A percentile compares a stretch with the other conserved stretches of the same genome.
Conservation (phyloP, 2,329 filamentous ascomycete species). For the Nemania sp. region DNA sequence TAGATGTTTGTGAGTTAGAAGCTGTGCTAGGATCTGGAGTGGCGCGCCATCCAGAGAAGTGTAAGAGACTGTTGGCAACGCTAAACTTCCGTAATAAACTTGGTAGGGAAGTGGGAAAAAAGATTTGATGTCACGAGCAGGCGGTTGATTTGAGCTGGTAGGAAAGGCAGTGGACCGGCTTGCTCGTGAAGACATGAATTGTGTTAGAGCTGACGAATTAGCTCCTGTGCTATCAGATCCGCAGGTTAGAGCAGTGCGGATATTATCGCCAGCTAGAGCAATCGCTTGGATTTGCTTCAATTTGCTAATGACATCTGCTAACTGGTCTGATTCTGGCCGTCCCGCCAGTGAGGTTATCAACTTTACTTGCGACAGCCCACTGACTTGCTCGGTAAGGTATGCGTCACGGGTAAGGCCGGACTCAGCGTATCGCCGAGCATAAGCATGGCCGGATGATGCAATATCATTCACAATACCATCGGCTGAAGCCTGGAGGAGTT, state of each 20-base stretch:
- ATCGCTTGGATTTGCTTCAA: conserved; percentile 87
- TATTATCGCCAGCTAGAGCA: conserved; percentile 74
- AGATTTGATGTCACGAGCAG: conserved; percentile 71
- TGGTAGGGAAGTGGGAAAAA: conserved; percentile 97
- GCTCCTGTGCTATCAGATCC: conserved; percentile 75
- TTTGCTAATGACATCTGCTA: conserved; percentile 82
- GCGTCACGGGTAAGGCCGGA: conserved; percentile 79
- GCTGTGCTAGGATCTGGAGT: conserved; percentile 87
- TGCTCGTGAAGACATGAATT: conserved; percentile 76
- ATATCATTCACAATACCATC: conserved; percentile 93
- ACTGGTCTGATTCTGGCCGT: conserved; percentile 74
- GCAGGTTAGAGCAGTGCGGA: conserved; percentile 89
- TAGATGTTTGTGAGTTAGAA: conserved; percentile 95
- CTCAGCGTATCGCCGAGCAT: conserved; percentile 85
- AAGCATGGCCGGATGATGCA: conserved; percentile 89
- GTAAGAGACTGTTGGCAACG: conserved; percentile 87
- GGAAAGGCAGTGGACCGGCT: conserved; percentile 56
- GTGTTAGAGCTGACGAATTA: conserved; percentile 78
- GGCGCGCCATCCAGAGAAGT: conserved; percentile 79
- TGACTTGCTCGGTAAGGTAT: conserved; percentile 83
- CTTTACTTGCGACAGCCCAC: conserved; percentile 90
- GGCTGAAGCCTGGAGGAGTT: conserved; percentile 86
- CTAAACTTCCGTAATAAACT: conserved; percentile 91
- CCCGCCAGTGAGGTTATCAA: conserved; percentile 83
- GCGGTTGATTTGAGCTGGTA: conserved; percentile 49